Percentiles rank a stretch among this genome's conserved stretches.
phyloP scores from a whole-genome alignment of 1,139 yeast species.

The Diutina rugosa region DNA sequence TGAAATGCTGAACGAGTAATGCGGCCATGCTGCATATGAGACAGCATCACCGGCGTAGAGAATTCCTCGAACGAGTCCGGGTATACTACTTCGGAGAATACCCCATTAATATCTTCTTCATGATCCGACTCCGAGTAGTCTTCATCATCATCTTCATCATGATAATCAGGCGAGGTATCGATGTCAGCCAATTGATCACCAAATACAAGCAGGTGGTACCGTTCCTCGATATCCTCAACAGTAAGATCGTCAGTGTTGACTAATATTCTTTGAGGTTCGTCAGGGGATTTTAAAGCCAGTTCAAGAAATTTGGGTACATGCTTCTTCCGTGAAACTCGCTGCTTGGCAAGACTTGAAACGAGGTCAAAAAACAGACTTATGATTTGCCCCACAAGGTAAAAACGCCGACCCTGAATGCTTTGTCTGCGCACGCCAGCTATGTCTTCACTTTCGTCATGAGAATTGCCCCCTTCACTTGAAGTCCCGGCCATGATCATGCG shows the following conservation, averaged over 20 bases:
- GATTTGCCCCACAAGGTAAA: conserved; percentile 10
- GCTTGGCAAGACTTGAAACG: conserved; percentile 10
- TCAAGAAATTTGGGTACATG: background rate
- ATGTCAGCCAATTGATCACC: conserved; percentile 25
- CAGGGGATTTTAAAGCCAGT: background rate
- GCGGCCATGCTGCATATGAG: background rate
- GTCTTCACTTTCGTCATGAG: background rate
- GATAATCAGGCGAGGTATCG: conserved; percentile 35
- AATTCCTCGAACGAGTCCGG: background rate
- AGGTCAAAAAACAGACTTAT: conserved; percentile 13
- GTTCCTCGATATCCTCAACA: conserved; percentile 11
- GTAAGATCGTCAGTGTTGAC: conserved; percentile 13
- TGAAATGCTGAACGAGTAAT: background rate
- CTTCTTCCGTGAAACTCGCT: background rate
- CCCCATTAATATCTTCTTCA: background rate
- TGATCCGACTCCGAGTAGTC: conserved; percentile 10
- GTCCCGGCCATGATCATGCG: conserved; percentile 10
- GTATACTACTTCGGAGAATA: background rate
- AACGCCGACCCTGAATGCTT: conserved; percentile 15
- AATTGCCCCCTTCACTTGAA: background rate
- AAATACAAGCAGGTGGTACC: conserved; percentile 14
- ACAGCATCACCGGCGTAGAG: background rate
- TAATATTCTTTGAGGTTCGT: background rate
- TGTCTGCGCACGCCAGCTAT: background rate
- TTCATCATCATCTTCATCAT: conserved; percentile 5